Evolutionary conservation across 2,329 filamentous ascomycete genomes (phyloP), one percentile per base, ranked within the genome.

Genomic region (Cytospora piceicola): DNA sequence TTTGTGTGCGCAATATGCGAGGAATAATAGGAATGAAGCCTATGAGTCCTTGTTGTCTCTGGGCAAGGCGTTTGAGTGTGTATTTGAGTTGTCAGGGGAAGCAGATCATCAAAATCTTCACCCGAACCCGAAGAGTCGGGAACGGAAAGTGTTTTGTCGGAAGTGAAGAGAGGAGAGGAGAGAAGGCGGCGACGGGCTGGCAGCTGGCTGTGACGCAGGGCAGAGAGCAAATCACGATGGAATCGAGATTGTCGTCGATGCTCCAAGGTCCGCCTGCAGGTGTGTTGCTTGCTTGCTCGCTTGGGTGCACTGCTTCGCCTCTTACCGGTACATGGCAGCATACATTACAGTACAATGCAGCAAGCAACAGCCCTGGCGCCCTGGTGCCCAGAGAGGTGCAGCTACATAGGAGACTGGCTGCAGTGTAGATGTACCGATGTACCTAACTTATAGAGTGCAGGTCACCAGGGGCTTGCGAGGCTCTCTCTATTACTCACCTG

Each of bases 191-290:
- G 30, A 39, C 30, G 54, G n/a, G 8, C 46, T 63, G 12, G 30
- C 49, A 20, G 27, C 30, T 30, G n/a, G 8, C 46, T 63, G 59
- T 65, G 64, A 65, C 64, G 64, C 59, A 66, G 22, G 30, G 60
- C 49, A 24, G 46, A 24, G 11, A 49, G 11, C 11, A n/a, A 63
- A 66, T 66, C 64, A 66, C 64, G 64, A 66, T 66, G 64, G 46
- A 51, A 66, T 66, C 64, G 64, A 66, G 64, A 66, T 66, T 58
- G 22, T 51, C 7, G 22, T 51, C 7, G 51, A 53, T 15, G 12
- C n/a, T 49, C 15, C n/a, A 30, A 24, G 32, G n/a, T 17, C 8
- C 5, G 20, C 6, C n/a, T 52, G 49, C 12, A 4, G 4, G 51
- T 53, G 24, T 15, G 14, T 24, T 29, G 27, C 42, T 22, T 54